These are phyloP conservation scores for Xylariaceae sp. DNA, from an alignment of 2,329 filamentous ascomycete genomes.

Conservation along the genomic window DNA sequence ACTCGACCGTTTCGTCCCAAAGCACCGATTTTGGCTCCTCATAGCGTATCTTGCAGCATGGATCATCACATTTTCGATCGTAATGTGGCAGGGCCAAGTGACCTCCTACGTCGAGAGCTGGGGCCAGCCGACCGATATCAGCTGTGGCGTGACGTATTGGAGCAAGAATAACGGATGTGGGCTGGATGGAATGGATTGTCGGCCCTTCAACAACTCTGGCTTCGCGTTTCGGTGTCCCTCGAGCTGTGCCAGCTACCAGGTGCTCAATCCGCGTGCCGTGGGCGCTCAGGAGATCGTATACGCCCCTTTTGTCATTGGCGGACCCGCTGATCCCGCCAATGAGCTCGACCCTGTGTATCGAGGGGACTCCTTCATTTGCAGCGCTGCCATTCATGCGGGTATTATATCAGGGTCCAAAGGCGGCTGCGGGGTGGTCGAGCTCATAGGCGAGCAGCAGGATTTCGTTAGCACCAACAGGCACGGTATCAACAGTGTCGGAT, in stretches of 20 bases:
- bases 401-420: conserved; percentile 67
- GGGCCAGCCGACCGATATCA: conserved; percentile 60
- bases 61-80: conserved; percentile 64
- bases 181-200: conserved; percentile 68
- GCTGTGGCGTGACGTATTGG: conserved; percentile 70
- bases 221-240: conserved; percentile 74
- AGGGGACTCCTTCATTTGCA: conserved; percentile 84
- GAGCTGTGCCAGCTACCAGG: conserved; percentile 60
- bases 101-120: conserved; percentile 62
- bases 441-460: conserved; percentile 63
- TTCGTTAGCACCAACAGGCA: conserved; percentile 64
- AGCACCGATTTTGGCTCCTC: conserved; percentile 56
- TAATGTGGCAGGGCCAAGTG: conserved; percentile 59
- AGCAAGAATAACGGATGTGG: conserved; percentile 66
- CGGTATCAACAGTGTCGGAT: conserved; percentile 71
- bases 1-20: conserved; percentile 59
- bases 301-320: conserved; percentile 63
- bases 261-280: conserved; percentile 71
- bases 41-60: conserved; percentile 60
- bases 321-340: conserved; percentile 42
- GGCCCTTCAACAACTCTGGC: conserved; percentile 66
- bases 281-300: conserved; percentile 66
- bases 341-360: conserved; percentile 62
- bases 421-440: conserved; percentile 75
- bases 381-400: conserved; percentile 78